Conservation (phyloP, 2,329 filamentous ascomycete genomes). For the Paracamarosporium sp. region DNA sequence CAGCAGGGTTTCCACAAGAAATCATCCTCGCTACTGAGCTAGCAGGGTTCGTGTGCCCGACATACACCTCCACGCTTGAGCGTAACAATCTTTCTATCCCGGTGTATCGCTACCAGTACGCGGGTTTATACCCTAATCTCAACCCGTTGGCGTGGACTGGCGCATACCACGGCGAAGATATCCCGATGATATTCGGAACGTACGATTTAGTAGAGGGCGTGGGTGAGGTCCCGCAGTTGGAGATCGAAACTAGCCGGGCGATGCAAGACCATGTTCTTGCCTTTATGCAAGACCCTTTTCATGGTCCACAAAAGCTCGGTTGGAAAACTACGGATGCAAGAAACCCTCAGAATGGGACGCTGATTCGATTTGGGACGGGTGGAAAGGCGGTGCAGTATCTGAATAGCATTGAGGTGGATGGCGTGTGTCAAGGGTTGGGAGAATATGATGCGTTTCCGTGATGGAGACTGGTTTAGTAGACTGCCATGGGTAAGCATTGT, state of each 20-base stretch:
- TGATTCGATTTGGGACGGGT: conserved; percentile 19
- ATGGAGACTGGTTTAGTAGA: neutral
- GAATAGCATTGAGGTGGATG: conserved; percentile 20
- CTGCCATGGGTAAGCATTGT: neutral
- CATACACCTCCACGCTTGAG: conserved; percentile 14
- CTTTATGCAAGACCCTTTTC: conserved; percentile 36
- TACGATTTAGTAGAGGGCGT: conserved; percentile 14
- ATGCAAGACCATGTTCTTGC: conserved; percentile 42
- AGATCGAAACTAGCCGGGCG: conserved; percentile 33
- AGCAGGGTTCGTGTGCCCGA: conserved; percentile 15
- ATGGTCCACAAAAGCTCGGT: conserved; percentile 15
- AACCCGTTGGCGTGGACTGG: conserved; percentile 16
- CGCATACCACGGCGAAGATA: conserved; percentile 25
- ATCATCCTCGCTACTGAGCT: neutral
- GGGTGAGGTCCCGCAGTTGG: conserved; percentile 21
- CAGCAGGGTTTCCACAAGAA: conserved; percentile 9
- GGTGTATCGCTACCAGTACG: conserved; percentile 19
- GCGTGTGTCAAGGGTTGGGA: conserved; percentile 16
- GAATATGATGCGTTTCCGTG: conserved; percentile 18
- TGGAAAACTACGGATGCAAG: conserved; percentile 15
- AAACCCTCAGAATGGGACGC: conserved; percentile 14
- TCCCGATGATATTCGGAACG: conserved; percentile 29
- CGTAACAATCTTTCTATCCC: conserved; percentile 13
- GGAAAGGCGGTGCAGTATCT: conserved; percentile 17
- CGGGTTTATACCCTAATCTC: conserved; percentile 18